Conservation (phyloP, 1,284 basidiomycete species). For the Trichosporon sp. region DNA sequence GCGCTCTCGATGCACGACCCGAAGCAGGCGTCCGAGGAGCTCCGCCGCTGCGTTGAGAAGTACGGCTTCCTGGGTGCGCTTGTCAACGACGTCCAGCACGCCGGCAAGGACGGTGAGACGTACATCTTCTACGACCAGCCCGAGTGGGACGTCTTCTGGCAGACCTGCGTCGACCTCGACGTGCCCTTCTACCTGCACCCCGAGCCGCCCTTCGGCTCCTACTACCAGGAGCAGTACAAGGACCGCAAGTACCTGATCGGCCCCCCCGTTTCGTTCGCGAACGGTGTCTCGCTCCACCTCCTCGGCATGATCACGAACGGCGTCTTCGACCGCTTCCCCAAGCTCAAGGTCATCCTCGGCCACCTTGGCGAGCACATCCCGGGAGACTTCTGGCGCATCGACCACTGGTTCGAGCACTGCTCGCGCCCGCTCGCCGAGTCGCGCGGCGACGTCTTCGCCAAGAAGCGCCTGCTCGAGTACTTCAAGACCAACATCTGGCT, state of each 20-base stretch:
- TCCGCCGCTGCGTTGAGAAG: conserved; percentile 47
- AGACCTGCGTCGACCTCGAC: conserved; percentile 48
- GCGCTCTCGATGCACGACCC: conserved; percentile 52
- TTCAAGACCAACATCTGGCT: conserved; percentile 37
- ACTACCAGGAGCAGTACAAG: conserved; percentile 47
- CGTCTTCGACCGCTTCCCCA: conserved; percentile 53
- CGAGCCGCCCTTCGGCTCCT: conserved; percentile 48
- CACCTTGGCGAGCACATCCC: conserved; percentile 54
- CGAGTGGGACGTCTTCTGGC: conserved; percentile 47
- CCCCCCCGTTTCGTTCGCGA: conserved; percentile 50
- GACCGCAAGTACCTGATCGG: conserved; percentile 50
- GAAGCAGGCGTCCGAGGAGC: conserved; percentile 46
- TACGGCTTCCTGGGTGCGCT: conserved; percentile 41
- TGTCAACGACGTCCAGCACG: conserved; percentile 43
- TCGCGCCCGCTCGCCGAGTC: conserved; percentile 30
- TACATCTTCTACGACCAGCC: conserved; percentile 44
- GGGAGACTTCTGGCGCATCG: conserved; percentile 51
- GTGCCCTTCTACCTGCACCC: conserved; percentile 54
- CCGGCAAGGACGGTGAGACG: conserved; percentile 35
- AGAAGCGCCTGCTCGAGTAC: conserved; percentile 36
- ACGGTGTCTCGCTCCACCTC: conserved; percentile 49
- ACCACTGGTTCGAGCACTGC: conserved; percentile 52
- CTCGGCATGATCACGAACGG: conserved; percentile 54
- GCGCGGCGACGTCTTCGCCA: conserved; percentile 40
- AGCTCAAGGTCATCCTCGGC: conserved; percentile 54